These are phyloP conservation scores for Cyberlindnera misumaiensis DNA, from an alignment of 805 yeast species.

Conservation along the genomic window DNA sequence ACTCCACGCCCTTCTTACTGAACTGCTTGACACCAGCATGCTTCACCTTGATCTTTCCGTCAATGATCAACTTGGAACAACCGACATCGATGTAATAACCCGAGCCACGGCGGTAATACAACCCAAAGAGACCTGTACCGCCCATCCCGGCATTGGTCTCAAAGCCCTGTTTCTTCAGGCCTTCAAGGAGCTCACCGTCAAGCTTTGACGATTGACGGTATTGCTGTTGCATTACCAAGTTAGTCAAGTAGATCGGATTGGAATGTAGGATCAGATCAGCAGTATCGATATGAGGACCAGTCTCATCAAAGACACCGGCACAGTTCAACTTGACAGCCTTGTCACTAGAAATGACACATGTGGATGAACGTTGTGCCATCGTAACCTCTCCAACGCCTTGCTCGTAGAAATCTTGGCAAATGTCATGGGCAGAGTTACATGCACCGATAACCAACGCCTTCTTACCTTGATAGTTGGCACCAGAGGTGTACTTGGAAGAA, in stretches of 20 bases:
- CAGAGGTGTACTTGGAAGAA: conserved; percentile 36
- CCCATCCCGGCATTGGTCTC: conserved; percentile 37
- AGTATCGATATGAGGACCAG: conserved; percentile 31
- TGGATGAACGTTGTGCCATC: conserved; percentile 39
- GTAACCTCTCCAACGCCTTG: conserved; percentile 35
- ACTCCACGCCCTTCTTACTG: conserved; percentile 31
- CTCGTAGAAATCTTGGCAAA: conserved; percentile 38
- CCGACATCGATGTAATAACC: conserved; percentile 44
- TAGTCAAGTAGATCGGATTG: conserved; percentile 29
- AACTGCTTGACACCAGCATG: conserved; percentile 31
- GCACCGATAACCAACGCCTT: conserved; percentile 39
- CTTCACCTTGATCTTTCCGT: conserved; percentile 33
- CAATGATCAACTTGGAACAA: conserved; percentile 31
- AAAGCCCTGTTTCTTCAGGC: conserved; percentile 32
- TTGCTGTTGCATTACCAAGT: conserved; percentile 31
- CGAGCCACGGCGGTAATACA: conserved; percentile 35
- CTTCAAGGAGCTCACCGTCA: conserved; percentile 28
- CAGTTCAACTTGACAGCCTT: conserved; percentile 26
- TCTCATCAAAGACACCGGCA: conserved; percentile 29
- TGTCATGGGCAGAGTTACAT: conserved; percentile 41
- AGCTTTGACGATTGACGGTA: conserved; percentile 26
- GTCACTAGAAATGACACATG: conserved; percentile 34
- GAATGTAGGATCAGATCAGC: conserved; percentile 34
- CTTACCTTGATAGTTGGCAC: conserved; percentile 34
- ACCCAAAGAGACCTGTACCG: conserved; percentile 35